A percentile compares a stretch with the other conserved stretches of the same genome.
Evolutionary conservation across 139 green algal species (phyloP).

Genomic region (Micractinium conductrix): DNA sequence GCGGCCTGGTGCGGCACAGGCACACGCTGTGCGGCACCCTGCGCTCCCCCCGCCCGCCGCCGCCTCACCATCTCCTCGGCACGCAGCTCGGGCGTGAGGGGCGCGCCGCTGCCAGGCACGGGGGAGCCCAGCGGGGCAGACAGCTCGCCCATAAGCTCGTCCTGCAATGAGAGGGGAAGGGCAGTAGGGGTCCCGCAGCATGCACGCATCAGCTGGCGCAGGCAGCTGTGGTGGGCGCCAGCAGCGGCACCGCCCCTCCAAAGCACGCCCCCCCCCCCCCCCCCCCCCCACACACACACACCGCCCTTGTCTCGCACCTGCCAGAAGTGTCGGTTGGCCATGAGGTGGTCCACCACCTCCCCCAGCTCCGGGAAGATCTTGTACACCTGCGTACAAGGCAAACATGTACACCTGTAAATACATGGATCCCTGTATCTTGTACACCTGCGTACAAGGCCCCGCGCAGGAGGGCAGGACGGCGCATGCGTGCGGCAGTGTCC

Average conservation of each 20-base stretch:
- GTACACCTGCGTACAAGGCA: constrained; percentile 52
- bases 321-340: constrained; percentile 52
- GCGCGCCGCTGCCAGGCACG: neutral
- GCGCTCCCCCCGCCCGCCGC: no score
- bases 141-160: neutral
- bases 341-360: constrained; percentile 37
- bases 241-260: neutral
- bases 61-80: neutral
- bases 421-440: no score
- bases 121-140: neutral
- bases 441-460: no score
- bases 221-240: no score
- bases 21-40: no score
- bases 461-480: no score
- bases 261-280: no score
- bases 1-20: no score
- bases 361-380: constrained; percentile 59
- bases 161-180: neutral
- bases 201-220: neutral
- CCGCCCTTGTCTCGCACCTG: constrained; percentile 12
- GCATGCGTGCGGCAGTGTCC: no score
- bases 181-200: neutral
- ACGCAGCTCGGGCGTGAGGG: neutral
- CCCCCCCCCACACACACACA: no score
- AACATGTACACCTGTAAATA: no score